Percentiles rank a stretch among this genome's conserved stretches.
Conservation (phyloP, 176 grass and related monocot species). For the Poa annua region DNA sequence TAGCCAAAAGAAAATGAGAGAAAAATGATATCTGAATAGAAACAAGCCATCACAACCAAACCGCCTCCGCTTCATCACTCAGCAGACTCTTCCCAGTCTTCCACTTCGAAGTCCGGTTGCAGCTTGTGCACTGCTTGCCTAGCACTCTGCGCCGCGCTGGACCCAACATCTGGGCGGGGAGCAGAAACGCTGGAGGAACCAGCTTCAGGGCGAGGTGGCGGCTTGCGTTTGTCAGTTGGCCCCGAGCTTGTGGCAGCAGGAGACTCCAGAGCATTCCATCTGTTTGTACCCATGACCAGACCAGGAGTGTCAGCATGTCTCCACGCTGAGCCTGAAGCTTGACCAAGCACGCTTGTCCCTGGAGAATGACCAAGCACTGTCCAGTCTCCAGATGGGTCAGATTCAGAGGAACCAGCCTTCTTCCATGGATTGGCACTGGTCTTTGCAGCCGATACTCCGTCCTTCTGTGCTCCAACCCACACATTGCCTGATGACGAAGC, state of each 20-base stretch:
- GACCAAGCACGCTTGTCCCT: slow-evolving; percentile 29
- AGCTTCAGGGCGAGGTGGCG: not conserved
- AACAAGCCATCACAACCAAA: not conserved
- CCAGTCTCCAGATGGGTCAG: slow-evolving; percentile 54
- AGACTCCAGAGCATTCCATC: slow-evolving; percentile 73
- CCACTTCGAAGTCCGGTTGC: slow-evolving; percentile 60
- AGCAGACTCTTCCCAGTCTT: slow-evolving; percentile 90
- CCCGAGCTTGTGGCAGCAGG: slow-evolving; percentile 48
- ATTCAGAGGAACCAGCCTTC: slow-evolving; percentile 56
- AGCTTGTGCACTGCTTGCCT: slow-evolving; percentile 35
- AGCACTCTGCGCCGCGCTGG: slow-evolving; percentile 8
- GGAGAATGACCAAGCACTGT: slow-evolving; percentile 23
- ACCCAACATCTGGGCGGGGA: not conserved
- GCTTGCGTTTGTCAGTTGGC: slow-evolving; percentile 5
- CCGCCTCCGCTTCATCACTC: slow-evolving; percentile 40
- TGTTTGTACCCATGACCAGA: slow-evolving; percentile 49
- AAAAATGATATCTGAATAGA: slow-evolving; percentile 2
- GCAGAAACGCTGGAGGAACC: not conserved
- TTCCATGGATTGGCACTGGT: slow-evolving; percentile 76
- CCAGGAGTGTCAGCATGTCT: slow-evolving; percentile 12
- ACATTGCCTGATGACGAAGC: slow-evolving; percentile 42
- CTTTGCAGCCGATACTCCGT: slow-evolving; percentile 50
- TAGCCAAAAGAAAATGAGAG: not conserved
- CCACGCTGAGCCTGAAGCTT: slow-evolving; percentile 48
- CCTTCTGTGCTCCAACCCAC: slow-evolving; percentile 47